Evolutionary conservation across 140 eudicot species (phyloP).

Genomic region (Senecio squalidus): DNA sequence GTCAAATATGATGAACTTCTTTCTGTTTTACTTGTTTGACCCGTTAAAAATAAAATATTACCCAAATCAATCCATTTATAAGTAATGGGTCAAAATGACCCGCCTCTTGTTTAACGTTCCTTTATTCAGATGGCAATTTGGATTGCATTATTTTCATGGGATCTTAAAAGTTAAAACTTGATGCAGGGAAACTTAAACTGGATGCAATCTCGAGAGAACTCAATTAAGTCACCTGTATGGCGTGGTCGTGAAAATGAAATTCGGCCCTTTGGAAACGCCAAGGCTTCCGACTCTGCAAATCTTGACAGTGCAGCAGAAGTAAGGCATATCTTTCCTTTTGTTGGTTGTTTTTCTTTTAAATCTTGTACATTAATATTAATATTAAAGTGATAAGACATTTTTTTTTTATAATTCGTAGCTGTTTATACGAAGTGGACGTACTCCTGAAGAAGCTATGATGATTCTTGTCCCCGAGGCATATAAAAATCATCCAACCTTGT

Average conservation of each 20-base stretch:
- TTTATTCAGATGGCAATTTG: not conserved
- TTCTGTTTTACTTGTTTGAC: too few relatives aligned
- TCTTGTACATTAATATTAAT: not conserved
- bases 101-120: not conserved
- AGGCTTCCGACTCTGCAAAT: slow-evolving; percentile 95
- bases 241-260: slow-evolving; percentile 94
- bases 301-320: slow-evolving; percentile 99
- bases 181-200: slow-evolving; percentile 96
- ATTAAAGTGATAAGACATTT: not conserved
- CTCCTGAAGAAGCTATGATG: slow-evolving; percentile 98
- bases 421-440: slow-evolving; percentile 92
- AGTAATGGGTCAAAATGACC: not conserved
- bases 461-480: slow-evolving; percentile 99
- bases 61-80: not conserved
- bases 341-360: not conserved
- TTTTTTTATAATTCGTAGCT: slow-evolving; percentile 44
- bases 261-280: slow-evolving; percentile 91
- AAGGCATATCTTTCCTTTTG: slow-evolving; percentile 14
- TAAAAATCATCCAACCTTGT: slow-evolving; percentile 92
- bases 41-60: too few relatives aligned
- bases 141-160: slow-evolving; percentile 15
- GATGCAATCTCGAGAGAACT: slow-evolving; percentile 97
- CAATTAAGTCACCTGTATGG: slow-evolving; percentile 94
- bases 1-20: too few relatives aligned
- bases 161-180: slow-evolving; percentile 4